Percentiles rank a stretch among this genome's conserved stretches.
Conservation (phyloP, 2,329 filamentous ascomycete species). For the Alternaria sp. region DNA sequence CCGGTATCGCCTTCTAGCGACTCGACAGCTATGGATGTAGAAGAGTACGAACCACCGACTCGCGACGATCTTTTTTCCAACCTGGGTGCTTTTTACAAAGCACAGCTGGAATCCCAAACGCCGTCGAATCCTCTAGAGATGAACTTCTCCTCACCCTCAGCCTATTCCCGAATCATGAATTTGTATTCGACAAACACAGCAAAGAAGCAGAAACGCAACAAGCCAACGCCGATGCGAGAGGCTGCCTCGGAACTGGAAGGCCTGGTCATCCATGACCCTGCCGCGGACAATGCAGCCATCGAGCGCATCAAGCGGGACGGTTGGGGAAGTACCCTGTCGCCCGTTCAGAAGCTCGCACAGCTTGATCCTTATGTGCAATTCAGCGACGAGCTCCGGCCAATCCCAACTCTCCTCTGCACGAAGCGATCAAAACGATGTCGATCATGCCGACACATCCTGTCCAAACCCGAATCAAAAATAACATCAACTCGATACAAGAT, state of each 20-base stretch:
- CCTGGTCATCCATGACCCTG: slow-evolving; percentile 67
- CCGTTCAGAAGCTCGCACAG: slow-evolving; percentile 62
- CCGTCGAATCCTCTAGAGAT: slow-evolving; percentile 63
- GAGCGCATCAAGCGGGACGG: slow-evolving; percentile 65
- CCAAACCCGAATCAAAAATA: slow-evolving; percentile 91
- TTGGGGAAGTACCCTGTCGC: slow-evolving; percentile 69
- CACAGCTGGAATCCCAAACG: slow-evolving; percentile 68
- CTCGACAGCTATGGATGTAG: slow-evolving; percentile 17
- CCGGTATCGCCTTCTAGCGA: slow-evolving; percentile 31
- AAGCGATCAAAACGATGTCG: slow-evolving; percentile 95
- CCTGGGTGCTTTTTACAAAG: slow-evolving; percentile 81
- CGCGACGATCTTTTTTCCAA: slow-evolving; percentile 76
- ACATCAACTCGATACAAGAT: slow-evolving; percentile 91
- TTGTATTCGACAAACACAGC: slow-evolving; percentile 71
- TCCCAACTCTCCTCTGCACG: slow-evolving; percentile 83
- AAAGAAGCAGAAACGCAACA: slow-evolving; percentile 68
- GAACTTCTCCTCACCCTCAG: slow-evolving; percentile 76
- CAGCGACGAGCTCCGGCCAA: slow-evolving; percentile 77
- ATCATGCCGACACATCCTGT: slow-evolving; percentile 91
- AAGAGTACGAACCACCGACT: slow-evolving; percentile 56
- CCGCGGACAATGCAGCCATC: slow-evolving; percentile 68
- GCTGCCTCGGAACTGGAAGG: slow-evolving; percentile 76
- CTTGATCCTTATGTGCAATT: slow-evolving; percentile 66
- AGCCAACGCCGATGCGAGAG: slow-evolving; percentile 80
- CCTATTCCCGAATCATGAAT: slow-evolving; percentile 88